Percentiles rank a stretch among this genome's conserved stretches.
phyloP scores from a whole-genome alignment of 805 yeast species.

The Candida methanosorbosa region DNA sequence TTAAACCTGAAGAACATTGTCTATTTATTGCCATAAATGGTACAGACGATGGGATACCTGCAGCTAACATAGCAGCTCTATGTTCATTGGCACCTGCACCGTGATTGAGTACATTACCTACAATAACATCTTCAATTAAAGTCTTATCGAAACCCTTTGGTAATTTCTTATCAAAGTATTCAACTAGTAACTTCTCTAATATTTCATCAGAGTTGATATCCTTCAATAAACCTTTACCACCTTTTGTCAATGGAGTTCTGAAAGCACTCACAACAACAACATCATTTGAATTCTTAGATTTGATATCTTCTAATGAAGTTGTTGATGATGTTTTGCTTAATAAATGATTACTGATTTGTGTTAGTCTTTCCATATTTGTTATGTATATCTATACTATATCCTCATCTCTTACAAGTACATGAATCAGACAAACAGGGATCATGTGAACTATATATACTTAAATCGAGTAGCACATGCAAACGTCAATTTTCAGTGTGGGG shows the following conservation, averaged over 20 bases:
- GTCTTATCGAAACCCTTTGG: conserved; percentile 40
- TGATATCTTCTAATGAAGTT: conserved; percentile 20
- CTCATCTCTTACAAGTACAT: too few relatives aligned
- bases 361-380: conserved; percentile 27
- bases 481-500: too few relatives aligned
- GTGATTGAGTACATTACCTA: conserved; percentile 85
- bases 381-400: too few relatives aligned
- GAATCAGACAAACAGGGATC: too few relatives aligned
- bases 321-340: conserved; percentile 10
- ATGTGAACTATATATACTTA: too few relatives aligned
- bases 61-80: conserved; percentile 84
- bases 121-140: conserved; percentile 73
- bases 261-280: conserved; percentile 87
- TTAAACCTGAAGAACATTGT: conserved; percentile 91
- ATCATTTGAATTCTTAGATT: conserved; percentile 68
- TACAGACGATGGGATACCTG: conserved; percentile 76
- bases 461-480: too few relatives aligned
- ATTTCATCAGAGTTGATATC: conserved; percentile 78
- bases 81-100: conserved; percentile 96
- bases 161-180: conserved; percentile 45
- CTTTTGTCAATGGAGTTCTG: conserved; percentile 85
- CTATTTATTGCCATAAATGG: conserved; percentile 84
- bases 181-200: conserved; percentile 54
- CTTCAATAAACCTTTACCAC: conserved; percentile 79
- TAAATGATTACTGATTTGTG: conserved; percentile 25